Base-by-base conservation (phyloP, 805 yeast genomes). In the Ogataea haglerorum region DNA sequence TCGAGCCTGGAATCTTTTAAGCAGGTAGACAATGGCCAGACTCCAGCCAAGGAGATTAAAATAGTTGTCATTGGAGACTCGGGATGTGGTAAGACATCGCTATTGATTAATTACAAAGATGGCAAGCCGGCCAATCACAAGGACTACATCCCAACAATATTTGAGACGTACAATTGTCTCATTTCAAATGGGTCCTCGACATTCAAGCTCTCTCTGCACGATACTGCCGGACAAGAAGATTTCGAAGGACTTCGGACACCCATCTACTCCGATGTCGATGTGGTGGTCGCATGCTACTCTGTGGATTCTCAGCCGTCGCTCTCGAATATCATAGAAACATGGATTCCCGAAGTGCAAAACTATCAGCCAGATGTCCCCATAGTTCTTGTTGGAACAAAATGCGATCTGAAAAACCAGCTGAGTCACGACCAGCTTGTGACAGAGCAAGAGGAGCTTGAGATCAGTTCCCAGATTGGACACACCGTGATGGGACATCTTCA, bases 171-270 rank as follows among this genome's bases (percentile, higher is more conserved):
- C 57, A 45, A 43, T 39, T 39, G 78, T 79, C 10, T 38, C 29
- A 44, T 46, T 17, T 28, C 44, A 4, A 46, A 38, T 23, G 42
- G 35, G 15, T 15, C 35, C 9, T 27, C 40, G n/a, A 75, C 84
- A 7, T 72, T 71, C 28, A 46, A 46, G 30, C 41, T 46, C 24
- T 42, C 49, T 22, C 30, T 46, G 13, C 49, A 46, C 18, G 96
- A 87, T 58, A 85, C 95, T 1, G 95, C 95, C 0, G 93, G 95
- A 3, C 93, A 85, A 63, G 95, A 86, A 61, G 93, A 85, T 59
- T 85, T 84, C 56, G 90, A 82, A 57, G 67, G 95, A 38, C 65
- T 86, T 41, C 69, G 96, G 46, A 93, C 95, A 2, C 67, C 88
- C 34, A 73, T 84, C 30, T 87, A 87, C 56, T 82, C 89, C 0